These are phyloP conservation scores for Solanum lignicaule DNA, from an alignment of 257 asterid species.

Conservation along the genomic window DNA sequence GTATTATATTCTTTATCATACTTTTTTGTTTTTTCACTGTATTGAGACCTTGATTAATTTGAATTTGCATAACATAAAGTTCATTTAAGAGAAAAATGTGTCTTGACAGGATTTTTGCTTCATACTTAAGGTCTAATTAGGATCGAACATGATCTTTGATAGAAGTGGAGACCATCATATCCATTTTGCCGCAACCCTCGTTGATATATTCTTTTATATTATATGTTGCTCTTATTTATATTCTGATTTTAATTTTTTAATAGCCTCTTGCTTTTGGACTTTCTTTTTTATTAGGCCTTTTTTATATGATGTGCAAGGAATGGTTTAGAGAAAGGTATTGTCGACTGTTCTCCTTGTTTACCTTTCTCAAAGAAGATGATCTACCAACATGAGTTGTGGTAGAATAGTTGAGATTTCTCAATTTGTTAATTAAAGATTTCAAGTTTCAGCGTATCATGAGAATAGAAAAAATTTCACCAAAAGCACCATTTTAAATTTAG, in stretches of 20 bases:
- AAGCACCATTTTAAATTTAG: rapidly evolving
- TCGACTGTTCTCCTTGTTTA: neutral
- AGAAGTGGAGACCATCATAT: neutral
- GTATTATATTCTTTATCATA: neutral
- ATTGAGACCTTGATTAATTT: neutral
- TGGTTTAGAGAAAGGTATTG: neutral
- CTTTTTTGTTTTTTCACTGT: neutral
- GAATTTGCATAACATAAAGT: neutral
- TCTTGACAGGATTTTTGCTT: neutral
- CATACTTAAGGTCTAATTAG: neutral
- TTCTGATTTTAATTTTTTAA: neutral
- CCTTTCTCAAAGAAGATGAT: neutral
- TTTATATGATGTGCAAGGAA: neutral
- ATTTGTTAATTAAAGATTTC: neutral
- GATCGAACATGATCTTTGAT: neutral
- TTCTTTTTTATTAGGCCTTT: neutral
- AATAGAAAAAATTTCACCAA: neutral
- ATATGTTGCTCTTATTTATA: neutral
- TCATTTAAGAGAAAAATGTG: neutral
- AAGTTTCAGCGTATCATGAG: neutral
- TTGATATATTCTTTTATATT: neutral
- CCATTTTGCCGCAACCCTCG: neutral
- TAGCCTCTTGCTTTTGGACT: neutral
- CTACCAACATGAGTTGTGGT: neutral
- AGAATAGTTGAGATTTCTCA: neutral